Conservation (phyloP, 2,329 filamentous ascomycete species). For the Diaporthe ampelina region DNA sequence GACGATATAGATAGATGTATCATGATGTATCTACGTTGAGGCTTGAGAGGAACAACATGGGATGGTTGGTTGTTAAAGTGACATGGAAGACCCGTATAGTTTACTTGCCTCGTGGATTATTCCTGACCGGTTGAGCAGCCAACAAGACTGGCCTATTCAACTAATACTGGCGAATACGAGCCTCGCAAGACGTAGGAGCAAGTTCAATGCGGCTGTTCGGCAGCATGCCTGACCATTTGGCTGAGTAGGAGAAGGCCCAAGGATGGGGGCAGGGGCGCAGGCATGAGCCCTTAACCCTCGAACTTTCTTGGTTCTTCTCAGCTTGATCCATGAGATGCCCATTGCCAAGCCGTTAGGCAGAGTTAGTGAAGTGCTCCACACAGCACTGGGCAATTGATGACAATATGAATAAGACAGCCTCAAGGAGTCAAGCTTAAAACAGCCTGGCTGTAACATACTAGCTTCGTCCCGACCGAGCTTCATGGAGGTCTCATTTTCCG, state of each 20-base stretch:
- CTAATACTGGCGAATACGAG: slow-evolving; percentile 9
- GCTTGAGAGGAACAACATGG: background rate
- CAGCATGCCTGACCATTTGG: background rate
- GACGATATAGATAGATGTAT: background rate
- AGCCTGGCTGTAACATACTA: slow-evolving; percentile 4
- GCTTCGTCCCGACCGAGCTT: background rate
- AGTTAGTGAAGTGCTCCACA: background rate
- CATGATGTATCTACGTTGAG: background rate
- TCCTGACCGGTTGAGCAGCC: background rate
- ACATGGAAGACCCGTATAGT: background rate
- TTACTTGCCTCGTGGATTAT: too few relatives aligned
- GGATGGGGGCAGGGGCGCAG: background rate
- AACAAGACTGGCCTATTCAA: background rate
- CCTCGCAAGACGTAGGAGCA: background rate
- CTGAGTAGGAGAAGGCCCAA: background rate
- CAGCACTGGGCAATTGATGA: background rate
- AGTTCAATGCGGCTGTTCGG: background rate
- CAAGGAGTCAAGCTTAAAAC: slow-evolving; percentile 7
- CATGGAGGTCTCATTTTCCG: slow-evolving; percentile 5
- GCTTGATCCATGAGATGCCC: slow-evolving; percentile 13
- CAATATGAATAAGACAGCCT: background rate
- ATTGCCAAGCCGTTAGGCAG: slow-evolving; percentile 8
- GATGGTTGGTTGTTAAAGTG: background rate
- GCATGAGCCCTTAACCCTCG: background rate
- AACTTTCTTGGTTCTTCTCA: background rate